Evolutionary conservation across 2,329 filamentous ascomycete genomes (phyloP).

Genomic region (Beauveria varroae): DNA sequence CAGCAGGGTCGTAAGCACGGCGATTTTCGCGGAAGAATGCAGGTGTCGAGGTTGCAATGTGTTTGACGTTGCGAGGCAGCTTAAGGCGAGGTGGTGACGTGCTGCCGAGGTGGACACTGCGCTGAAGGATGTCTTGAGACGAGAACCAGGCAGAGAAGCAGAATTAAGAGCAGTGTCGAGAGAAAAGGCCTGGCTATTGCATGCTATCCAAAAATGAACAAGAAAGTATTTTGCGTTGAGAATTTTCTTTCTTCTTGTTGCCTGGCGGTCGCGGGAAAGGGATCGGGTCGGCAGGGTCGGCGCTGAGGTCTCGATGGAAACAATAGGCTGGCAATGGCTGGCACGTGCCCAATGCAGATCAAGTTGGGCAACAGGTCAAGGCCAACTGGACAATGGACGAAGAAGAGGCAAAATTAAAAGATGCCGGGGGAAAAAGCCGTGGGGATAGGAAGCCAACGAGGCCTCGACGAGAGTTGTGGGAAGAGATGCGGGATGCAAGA

Average conservation of each 20-base stretch:
- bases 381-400: background rate
- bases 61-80: background rate
- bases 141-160: background rate
- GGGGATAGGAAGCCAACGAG: conserved; percentile 3
- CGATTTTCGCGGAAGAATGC: background rate
- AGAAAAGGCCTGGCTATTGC: conserved; percentile 4
- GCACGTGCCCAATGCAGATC: conserved; percentile 6
- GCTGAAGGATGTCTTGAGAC: background rate
- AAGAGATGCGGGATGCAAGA: conserved; percentile 16
- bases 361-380: background rate
- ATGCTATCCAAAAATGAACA: conserved; percentile 11
- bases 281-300: background rate
- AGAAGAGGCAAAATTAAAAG: background rate
- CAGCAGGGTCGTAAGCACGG: background rate
- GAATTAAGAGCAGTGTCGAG: background rate
- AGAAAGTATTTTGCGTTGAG: background rate
- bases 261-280: background rate
- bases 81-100: background rate
- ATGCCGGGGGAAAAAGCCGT: background rate
- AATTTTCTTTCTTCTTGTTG: background rate
- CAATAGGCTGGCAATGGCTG: background rate
- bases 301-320: background rate
- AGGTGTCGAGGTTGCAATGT: background rate
- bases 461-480: conserved; percentile 13
- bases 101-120: background rate